These are phyloP conservation scores for Fusarium buharicum DNA, from an alignment of 2,329 filamentous ascomycete species.

Conservation along the genomic window DNA sequence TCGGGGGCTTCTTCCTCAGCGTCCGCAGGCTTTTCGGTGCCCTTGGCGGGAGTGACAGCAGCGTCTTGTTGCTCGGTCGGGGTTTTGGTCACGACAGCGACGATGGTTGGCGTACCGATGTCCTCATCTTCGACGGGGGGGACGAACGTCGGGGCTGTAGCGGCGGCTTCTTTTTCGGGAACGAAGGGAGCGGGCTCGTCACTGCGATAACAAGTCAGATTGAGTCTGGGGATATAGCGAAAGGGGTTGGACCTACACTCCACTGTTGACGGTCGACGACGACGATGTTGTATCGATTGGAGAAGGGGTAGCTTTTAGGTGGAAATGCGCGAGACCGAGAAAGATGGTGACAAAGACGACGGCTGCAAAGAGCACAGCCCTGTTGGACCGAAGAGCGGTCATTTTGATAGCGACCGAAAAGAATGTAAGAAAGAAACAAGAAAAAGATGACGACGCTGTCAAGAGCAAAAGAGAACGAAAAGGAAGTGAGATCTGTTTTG, in stretches of 20 bases:
- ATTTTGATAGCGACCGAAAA: conserved; percentile 4
- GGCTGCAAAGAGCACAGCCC: conserved; percentile 26
- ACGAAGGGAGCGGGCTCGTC: conserved; percentile 24
- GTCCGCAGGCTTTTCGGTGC: neutral
- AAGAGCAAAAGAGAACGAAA: neutral
- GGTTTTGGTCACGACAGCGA: neutral
- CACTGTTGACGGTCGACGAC: neutral
- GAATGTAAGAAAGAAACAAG: conserved; percentile 1
- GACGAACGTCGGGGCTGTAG: conserved; percentile 14
- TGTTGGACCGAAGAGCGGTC: conserved; percentile 24
- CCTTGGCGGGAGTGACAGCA: neutral
- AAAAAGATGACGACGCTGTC: neutral
- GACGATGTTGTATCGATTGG: conserved; percentile 6
- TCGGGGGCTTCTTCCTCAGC: conserved; percentile 1
- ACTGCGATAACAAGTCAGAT: neutral
- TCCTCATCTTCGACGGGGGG: conserved; percentile 14
- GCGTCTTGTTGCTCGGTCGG: neutral
- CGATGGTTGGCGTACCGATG: conserved; percentile 5
- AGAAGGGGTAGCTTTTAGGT: conserved; percentile 5
- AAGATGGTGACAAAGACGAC: conserved; percentile 29
- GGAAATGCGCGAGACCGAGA: conserved; percentile 28
- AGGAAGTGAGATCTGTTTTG: too few relatives aligned
- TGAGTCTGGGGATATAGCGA: neutral
- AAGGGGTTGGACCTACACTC: conserved; percentile 8
- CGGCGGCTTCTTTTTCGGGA: conserved; percentile 27